Evolutionary conservation across 1,139 yeast genomes (phyloP).

Genomic region (Suhomyces panamericanus): DNA sequence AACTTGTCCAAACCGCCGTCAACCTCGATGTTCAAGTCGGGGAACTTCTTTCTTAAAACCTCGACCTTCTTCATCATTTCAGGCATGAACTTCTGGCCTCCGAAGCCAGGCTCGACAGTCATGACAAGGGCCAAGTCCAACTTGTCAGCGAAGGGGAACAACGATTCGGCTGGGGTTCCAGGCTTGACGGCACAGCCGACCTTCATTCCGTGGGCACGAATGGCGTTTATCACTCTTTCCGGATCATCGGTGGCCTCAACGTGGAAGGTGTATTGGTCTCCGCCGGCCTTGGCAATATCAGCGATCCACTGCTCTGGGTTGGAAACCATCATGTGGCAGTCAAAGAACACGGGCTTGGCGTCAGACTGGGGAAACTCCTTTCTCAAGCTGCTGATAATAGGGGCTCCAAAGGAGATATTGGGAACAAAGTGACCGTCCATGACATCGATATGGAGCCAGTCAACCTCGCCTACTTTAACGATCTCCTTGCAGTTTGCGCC

Average conservation of each 20-base stretch:
- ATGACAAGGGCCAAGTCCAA: constrained; percentile 92
- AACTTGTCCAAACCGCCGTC: constrained; percentile 95
- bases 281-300: constrained; percentile 92
- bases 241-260: constrained; percentile 91
- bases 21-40: constrained; percentile 84
- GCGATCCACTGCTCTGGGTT: constrained; percentile 95
- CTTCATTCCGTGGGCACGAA: constrained; percentile 79
- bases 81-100: constrained; percentile 95
- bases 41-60: constrained; percentile 68
- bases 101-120: constrained; percentile 99
- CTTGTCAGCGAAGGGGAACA: constrained; percentile 71
- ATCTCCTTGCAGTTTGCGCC: constrained; percentile 86
- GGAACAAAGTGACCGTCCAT: constrained; percentile 99
- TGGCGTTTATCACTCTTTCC: constrained; percentile 66
- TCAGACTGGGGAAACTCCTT: constrained; percentile 64
- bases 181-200: constrained; percentile 97
- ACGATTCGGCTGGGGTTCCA: constrained; percentile 83
- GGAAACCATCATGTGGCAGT: constrained; percentile 98
- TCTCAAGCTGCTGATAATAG: constrained; percentile 79
- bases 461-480: constrained; percentile 56
- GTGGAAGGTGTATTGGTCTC: constrained; percentile 95
- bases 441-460: constrained; percentile 96
- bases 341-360: constrained; percentile 69
- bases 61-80: constrained; percentile 96
- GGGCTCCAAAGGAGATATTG: constrained; percentile 91